Base-by-base conservation (phyloP, 441 rosid species). In the Brassica hybrid region DNA sequence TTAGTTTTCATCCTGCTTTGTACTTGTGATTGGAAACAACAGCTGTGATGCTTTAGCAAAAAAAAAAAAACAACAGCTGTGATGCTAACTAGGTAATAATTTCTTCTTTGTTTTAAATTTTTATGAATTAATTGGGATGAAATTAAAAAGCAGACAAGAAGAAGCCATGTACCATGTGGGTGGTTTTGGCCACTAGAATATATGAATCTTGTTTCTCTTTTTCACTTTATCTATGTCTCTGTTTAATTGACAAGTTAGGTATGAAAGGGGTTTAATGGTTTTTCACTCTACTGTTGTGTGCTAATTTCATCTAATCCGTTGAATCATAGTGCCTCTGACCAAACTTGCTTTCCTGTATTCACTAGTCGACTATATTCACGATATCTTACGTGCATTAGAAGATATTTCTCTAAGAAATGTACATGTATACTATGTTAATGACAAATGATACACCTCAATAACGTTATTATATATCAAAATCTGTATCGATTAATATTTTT, bases 241-340 rank as follows among this genome's bases (percentile, higher is more conserved):
- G 73, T 72, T 72, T 34, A 59, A 59, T 78, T 60, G 58, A 36
- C 76, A 72, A 32, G 75, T 66, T 77, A 59, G 76, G 77, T 59
- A 2, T 67, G 66, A 67, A 71, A 36, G 61, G n/a, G 34, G 1
- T 54, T 61, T 23, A 30, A 25, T 50, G 59, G 2, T 17, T 21
- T 76, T 19, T 52, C 1, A 43, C 30, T 60, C 19, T 13, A 30
- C 62, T 45, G 60, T 45, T 13, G 19, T 74, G 66, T 66, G 67
- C 16, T 52, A 43, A 65, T 27, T 65, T 41, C 58, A 67, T 45
- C 19, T 11, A 32, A 58, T 5, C 48, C 1, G 59, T 54, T 38
- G 62, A 69, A 69, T 69, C 63, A 54, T 54, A 30, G 27, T 54
- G 48, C 45, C 32, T 21, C 32, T 17, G 57, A 65, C 41, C 73